Base-by-base conservation (phyloP, 2,329 filamentous ascomycete species). In the Xylaria digitata region DNA sequence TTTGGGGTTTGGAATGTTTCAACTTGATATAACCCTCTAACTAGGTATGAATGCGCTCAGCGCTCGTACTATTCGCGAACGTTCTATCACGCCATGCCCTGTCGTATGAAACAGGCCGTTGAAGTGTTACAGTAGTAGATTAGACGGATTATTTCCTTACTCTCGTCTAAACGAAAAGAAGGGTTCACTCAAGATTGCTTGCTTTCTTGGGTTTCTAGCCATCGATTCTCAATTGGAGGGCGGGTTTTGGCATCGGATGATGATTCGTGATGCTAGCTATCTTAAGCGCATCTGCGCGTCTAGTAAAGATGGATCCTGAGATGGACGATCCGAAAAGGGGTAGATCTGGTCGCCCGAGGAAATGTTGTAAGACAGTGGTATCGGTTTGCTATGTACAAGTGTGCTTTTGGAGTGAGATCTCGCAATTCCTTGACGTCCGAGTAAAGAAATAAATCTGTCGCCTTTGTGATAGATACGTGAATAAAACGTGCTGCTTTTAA, bases 361-460 rank as follows among this genome's bases (percentile, higher is more conserved):
- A 60, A 63, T 49, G 42, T 63, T 59, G 59, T 65, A 63, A 48
- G 55, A 56, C 40, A 63, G 53, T 70, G 73, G 73, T 75, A 75
- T 75, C 74, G 65, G 66, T 63, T 74, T 70, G 66, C 67, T 75
- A 75, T 75, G 74, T 75, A 75, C 74, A 75, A 70, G 66, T 65
- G 61, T 63, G 45, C 63, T 63, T 26, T 26, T 66, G 57, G 60
- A 58, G 56, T 42, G 42, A 48, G 60, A 68, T 57, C 57, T 64
- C 50, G 56, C 40, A 56, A 56, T 64, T 69, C 67, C 64, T 26
- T 43, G 57, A 63, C 52, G 42, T 70, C 57, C 65, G 54, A 65
- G 50, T 62, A 63, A 64, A 65, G 53, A 65, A 67, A 68, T 57
- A 63, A 68, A 65, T 63, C 54, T 40, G 65, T 52, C 66, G 59